Evolutionary conservation across 2,329 filamentous ascomycete species (phyloP), one percentile per base, ranked within the genome.

Genomic region (Stemphylium vesicarium): DNA sequence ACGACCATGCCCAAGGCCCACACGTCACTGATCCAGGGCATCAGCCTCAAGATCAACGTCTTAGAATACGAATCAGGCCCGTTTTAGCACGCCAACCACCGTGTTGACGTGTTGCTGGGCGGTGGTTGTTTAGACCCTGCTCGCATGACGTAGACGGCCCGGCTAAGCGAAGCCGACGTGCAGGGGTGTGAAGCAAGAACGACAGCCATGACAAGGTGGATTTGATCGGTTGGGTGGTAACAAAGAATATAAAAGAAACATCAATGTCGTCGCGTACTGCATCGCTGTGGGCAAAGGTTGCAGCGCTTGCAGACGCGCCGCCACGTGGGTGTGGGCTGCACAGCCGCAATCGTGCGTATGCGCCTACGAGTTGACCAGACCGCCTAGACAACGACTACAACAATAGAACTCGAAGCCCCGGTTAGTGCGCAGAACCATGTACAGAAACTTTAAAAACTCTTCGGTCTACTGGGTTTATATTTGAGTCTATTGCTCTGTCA

Each of bases 21-120:
- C 39, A 55, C 53, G 53, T 55, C 53, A 52, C 47, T 47, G 11
- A 15, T 48, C 15, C 37, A 50, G 46, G 46, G 46, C 51, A 45
- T 53, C 62, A 64, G 60, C 64, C 60, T 64, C 58, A 46, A 35
- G 61, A 65, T 64, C 59, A 44, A 37, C 46, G 32, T 26, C 39
- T 32, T 35, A 16, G 29, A 18, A 24, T 42, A 33, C 52, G 45
- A 24, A 47, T 58, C 46, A 16, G 20, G 50, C 53, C 40, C 42
- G 36, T 53, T 36, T 48, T 49, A 40, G 44, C 57, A 63, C 60
- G 61, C 53, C 49, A 60, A 57, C 59, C 53, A 54, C 47, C 15
- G 40, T 39, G 57, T 67, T 59, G 61, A 67, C 64, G 64, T 67
- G 64, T 53, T 58, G 51, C 38, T 39, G 52, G 43, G 45, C 50